Evolutionary conservation across 495 filamentous ascomycete species (phyloP).

Genomic region (Neohortaea acidophila): DNA sequence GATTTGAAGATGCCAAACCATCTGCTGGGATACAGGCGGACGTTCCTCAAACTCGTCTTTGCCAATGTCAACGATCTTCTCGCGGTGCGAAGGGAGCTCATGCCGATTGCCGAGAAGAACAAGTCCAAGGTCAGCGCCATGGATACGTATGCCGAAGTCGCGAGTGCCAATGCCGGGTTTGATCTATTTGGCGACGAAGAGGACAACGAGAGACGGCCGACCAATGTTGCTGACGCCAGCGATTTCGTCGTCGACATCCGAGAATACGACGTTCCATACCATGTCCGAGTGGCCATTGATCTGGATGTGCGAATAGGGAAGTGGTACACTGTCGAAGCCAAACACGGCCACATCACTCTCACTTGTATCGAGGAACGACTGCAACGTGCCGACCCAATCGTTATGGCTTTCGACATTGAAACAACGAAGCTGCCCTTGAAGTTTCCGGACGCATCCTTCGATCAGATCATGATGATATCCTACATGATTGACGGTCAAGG

Average conservation of each 20-base stretch:
- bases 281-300: slow-evolving; percentile 96
- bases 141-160: slow-evolving; percentile 85
- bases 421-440: slow-evolving; percentile 93
- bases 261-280: slow-evolving; percentile 98
- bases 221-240: slow-evolving; percentile 72
- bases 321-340: slow-evolving; percentile 93
- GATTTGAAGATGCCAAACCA: slow-evolving; percentile 87
- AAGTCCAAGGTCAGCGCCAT: slow-evolving; percentile 86
- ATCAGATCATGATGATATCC: slow-evolving; percentile 99
- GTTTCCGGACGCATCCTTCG: slow-evolving; percentile 88
- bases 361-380: slow-evolving; percentile 78
- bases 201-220: slow-evolving; percentile 70
- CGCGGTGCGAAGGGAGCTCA: slow-evolving; percentile 61
- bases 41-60: slow-evolving; percentile 73
- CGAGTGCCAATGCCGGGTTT: slow-evolving; percentile 59
- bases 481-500: slow-evolving; percentile 99
- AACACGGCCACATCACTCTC: slow-evolving; percentile 71
- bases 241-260: slow-evolving; percentile 98
- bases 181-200: slow-evolving; percentile 91
- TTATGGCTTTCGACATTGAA: slow-evolving; percentile 97
- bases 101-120: slow-evolving; percentile 92
- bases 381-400: slow-evolving; percentile 78
- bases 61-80: slow-evolving; percentile 76
- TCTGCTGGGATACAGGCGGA: slow-evolving; percentile 74
- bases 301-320: slow-evolving; percentile 93